Evolutionary conservation across 2,329 filamentous ascomycete genomes (phyloP), one percentile per base, ranked within the genome.

Genomic region (Alternaria sp.): DNA sequence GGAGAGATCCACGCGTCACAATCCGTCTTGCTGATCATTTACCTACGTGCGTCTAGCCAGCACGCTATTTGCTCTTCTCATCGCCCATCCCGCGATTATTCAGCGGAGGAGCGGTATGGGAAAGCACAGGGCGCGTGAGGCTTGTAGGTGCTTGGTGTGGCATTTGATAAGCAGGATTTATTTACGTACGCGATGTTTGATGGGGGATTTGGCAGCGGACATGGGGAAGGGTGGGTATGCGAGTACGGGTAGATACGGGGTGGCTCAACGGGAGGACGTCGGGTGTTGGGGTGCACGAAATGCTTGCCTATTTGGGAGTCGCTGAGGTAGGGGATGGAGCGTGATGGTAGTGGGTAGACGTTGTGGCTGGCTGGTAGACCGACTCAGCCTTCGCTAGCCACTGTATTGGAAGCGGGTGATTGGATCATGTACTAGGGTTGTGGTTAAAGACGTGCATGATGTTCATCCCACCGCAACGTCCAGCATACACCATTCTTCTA

Each of bases 11-110:
- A 57, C 44, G 53, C 15, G 53, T 20, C 23, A 30, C 23, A 25
- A 21, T 60, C 43, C n/a, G 21, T 43, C 21, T n/a, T 50, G 55
- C 45, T 58, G 30, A 58, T 50, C n/a, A 20, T 41, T 18, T 50
- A 20, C 14, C 58, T 41, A 26, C 21, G 23, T 57, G 10, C 4
- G 23, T 33, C 26, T 7, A 41, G 37, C 45, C 33, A 50, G 25
- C 45, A 45, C 53, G 25, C 33, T 37, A 46, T 26, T 57, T 61
- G 53, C 58, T 61, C 58, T 61, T 61, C 58, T 61, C 58, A 61
- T 61, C 53, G 10, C 45, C 20, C 21, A 33, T 37, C 33, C 25
- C 33, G 30, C 14, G 58, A 61, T 61, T 55, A 57, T 57, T 61
- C 58, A 61, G 58, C 58, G 47, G 44, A 51, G 45, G 20, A 37